Evolutionary conservation across 2,329 filamentous ascomycete genomes (phyloP), one percentile per base, ranked within the genome.

Genomic region (Aspergillus pseudotamarii): DNA sequence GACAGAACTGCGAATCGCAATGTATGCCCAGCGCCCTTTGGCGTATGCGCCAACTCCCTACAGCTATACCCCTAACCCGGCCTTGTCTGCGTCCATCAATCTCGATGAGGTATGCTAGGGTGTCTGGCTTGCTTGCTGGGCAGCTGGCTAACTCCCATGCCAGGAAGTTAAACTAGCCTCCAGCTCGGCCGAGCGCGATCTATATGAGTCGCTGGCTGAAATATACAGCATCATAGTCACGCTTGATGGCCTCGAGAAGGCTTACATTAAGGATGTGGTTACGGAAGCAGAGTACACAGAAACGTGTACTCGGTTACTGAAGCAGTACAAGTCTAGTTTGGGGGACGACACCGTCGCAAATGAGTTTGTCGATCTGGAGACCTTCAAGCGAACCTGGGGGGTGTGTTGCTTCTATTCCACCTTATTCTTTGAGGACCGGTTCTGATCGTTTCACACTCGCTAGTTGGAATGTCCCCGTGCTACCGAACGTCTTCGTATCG

Each of bases 191-290:
- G 94, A 98, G 80, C 90, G 94, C 65, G 94, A 99, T 75, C 84
- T 98, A 1, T 93, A 97, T 77, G 95, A 98, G 75, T 98, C 95
- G 1, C 88, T 99, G 16, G 95, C 94, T 60, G 95, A 99, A 79
- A 89, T 99, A 28, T 99, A 98, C 80, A 97, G 94, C 80, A 98
- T 99, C 69, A 94, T 99, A 43, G 87, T 97, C 65, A 98, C 95
- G 0, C 84, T 99, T 3, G 95, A 99, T 75, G 93, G 96, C 67
- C 86, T 99, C 1, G 95, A 99, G 74, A 97, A 96, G 78, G 96
- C 94, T 0, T 99, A 97, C 75, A 87, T 99, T 45, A 96, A 97
- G 75, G 95, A 99, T 83, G 94, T 93, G 26, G 90, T 99, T 57
- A 88, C 91, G 6, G 95, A 98, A 79, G 85, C 86, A 58, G 94